Evolutionary conservation across 768 basidiomycete genomes (phyloP).

Genomic region (Holtermannia corniformis): DNA sequence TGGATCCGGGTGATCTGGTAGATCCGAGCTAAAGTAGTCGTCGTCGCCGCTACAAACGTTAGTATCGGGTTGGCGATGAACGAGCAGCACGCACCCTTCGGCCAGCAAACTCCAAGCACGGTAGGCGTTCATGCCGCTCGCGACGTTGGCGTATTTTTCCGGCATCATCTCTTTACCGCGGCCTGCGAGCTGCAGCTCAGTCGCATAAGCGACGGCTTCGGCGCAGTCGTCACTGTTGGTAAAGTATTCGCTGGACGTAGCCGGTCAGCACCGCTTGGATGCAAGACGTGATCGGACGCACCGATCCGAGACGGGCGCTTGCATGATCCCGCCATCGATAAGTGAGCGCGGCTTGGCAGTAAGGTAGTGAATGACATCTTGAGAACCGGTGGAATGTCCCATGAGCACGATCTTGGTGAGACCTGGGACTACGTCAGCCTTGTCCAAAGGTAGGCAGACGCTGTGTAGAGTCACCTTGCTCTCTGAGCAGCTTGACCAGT

Average conservation of each 20-base stretch:
- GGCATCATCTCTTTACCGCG: no score
- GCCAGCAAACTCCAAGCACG: conserved; percentile 28
- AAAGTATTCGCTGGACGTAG: no score
- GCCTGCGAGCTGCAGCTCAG: no score
- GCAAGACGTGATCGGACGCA: no score
- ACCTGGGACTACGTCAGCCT: conserved; percentile 9
- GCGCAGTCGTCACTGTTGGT: no score
- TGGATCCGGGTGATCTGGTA: conserved; percentile 7
- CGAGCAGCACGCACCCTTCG: conserved; percentile 21
- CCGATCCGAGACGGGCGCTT: conserved; percentile 38
- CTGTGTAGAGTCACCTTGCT: conserved; percentile 17
- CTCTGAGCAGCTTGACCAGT: conserved; percentile 25
- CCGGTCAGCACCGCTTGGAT: no score
- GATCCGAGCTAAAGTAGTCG: conserved; percentile 39
- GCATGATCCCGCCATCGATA: conserved; percentile 38
- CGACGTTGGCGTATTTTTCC: conserved; percentile 10
- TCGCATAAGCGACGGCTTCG: no score
- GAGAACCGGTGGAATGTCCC: conserved; percentile 39
- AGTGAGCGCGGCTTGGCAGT: conserved; percentile 1
- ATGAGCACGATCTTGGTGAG: conserved; percentile 27
- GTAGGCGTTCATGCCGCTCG: conserved; percentile 19
- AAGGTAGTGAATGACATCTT: conserved; percentile 36
- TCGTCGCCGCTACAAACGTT: conserved; percentile 32
- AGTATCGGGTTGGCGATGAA: background rate
- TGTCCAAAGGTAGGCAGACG: background rate